Evolutionary conservation across 1,284 basidiomycete species (phyloP), one percentile per base, ranked within the genome.

Genomic region (Golubevia pallescens): DNA sequence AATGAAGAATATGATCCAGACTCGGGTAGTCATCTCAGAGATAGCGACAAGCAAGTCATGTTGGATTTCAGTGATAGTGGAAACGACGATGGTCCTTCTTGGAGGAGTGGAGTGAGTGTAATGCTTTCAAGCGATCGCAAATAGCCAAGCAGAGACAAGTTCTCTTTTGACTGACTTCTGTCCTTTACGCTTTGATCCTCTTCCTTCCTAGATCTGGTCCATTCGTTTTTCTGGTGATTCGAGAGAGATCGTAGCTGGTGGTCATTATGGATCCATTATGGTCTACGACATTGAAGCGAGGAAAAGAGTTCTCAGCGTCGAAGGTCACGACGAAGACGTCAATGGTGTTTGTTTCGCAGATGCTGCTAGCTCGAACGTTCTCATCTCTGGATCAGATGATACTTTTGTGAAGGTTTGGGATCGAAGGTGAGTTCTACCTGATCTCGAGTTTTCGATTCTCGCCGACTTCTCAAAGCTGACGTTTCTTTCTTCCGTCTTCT

Each of bases 301-400:
- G 71, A 88, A 89, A 67, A 89, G 93, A 58, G 91, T 92, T 0
- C 90, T 98, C 19, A 92, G 91, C 72, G 94, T 99, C 16, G 78
- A 87, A 14, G 96, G 93, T 0, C 96, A 99, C 81, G 84, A 87
- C 0, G 92, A 94, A 78, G 97, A 99, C 84, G 93, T 98, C 54
- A 99, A 99, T 77, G 95, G 69, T 1, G 96, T 95, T 70, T 94
- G 93, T 76, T 98, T 95, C 91, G 95, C 95, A 1, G 95, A 97
- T 81, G 91, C 92, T 32, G 90, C 91, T 0, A 94, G 93, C 16
- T 94, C 94, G 20, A 98, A 99, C 81, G 90, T 99, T 53, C 90
- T 99, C 20, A 90, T 98, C 57, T 95, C 93, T 71, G 97, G 93
- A 0, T 94, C 93, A 0, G 96, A 99, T 81, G 96, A 99, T 83